Percentiles rank a stretch among this genome's conserved stretches.
Evolutionary conservation across 805 yeast species (phyloP).

Genomic region (Maudiozyma barnettii): DNA sequence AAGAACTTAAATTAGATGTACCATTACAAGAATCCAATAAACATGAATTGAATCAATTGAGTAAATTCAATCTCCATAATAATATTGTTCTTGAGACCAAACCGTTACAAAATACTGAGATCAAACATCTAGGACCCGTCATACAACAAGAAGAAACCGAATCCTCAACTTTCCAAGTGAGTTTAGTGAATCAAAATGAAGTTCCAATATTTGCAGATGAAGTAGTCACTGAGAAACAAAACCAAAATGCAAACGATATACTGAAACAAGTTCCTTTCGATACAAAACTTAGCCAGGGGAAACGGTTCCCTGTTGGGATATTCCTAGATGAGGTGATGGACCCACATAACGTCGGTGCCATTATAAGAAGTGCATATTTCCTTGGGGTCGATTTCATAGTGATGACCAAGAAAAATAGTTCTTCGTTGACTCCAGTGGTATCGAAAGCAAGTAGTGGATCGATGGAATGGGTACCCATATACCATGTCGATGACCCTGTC

Average conservation of each 20-base stretch:
- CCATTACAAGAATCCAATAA: constrained; percentile 18
- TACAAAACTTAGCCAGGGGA: constrained; percentile 9
- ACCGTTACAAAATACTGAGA: constrained; percentile 20
- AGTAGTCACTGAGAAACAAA: neutral
- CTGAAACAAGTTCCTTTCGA: neutral
- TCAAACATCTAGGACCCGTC: constrained; percentile 23
- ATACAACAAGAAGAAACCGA: constrained; percentile 11
- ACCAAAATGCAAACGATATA: neutral
- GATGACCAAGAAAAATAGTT: constrained; percentile 58
- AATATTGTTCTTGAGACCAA: constrained; percentile 66
- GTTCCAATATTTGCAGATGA: constrained; percentile 2
- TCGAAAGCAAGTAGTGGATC: constrained; percentile 82
- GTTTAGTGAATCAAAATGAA: constrained; percentile 13
- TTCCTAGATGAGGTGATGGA: constrained; percentile 74
- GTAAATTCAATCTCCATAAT: constrained; percentile 69
- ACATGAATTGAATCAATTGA: constrained; percentile 49
- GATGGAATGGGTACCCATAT: constrained; percentile 60
- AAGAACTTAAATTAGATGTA: constrained; percentile 26
- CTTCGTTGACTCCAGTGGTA: constrained; percentile 68
- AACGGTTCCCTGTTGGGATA: constrained; percentile 53
- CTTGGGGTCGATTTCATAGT: constrained; percentile 76
- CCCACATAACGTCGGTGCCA: constrained; percentile 83
- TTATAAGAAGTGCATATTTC: constrained; percentile 68
- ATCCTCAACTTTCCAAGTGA: constrained; percentile 6
- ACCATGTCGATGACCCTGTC: constrained; percentile 47